A percentile compares a stretch with the other conserved stretches of the same genome.
Conservation (phyloP, 176 grass and related monocot species). For the Carex cristatella region DNA sequence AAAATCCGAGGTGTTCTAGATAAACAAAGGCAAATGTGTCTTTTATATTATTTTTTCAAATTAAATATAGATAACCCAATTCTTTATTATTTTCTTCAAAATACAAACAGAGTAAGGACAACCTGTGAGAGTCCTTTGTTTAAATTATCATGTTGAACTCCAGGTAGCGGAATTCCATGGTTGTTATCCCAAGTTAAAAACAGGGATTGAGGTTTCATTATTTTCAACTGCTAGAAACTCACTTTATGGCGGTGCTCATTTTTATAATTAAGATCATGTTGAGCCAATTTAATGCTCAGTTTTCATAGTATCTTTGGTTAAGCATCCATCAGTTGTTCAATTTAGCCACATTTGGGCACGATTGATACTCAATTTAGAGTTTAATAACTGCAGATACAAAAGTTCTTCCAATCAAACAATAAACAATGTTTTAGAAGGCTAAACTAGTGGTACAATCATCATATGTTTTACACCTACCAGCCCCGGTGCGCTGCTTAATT, state of each 20-base stretch:
- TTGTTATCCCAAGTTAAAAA: neutral
- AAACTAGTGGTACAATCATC: neutral
- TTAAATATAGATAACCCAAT: neutral
- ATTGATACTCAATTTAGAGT: neutral
- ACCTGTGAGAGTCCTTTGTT: neutral
- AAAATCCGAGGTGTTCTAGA: neutral
- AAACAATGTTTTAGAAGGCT: neutral
- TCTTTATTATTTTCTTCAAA: neutral
- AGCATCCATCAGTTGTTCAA: neutral
- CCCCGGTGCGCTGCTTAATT: neutral
- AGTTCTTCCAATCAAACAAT: neutral
- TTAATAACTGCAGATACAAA: neutral
- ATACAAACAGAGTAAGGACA: neutral
- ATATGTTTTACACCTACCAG: neutral
- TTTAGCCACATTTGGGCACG: neutral
- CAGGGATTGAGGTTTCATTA: neutral
- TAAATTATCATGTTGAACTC: neutral
- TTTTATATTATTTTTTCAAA: conserved; percentile 4
- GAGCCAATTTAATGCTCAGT: neutral
- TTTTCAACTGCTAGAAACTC: neutral
- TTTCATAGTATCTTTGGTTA: neutral
- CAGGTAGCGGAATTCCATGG: neutral
- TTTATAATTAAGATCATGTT: neutral
- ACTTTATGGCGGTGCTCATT: neutral
- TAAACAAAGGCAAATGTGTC: neutral